A percentile compares a stretch with the other conserved stretches of the same genome.
phyloP scores from a whole-genome alignment of 2,329 filamentous ascomycete genomes.

The Hypoxylon sp. region DNA sequence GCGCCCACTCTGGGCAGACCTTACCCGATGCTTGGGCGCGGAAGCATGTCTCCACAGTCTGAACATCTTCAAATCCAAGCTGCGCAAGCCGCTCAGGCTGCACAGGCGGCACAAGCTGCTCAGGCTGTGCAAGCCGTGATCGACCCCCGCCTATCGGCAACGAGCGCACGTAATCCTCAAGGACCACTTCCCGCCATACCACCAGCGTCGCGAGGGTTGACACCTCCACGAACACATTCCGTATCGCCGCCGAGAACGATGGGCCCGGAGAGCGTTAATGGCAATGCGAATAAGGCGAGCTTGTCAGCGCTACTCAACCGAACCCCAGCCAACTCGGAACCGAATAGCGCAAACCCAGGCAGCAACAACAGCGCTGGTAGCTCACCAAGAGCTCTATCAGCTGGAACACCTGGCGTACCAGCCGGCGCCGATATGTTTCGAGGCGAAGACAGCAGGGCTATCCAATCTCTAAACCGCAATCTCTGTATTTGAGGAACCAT shows the following conservation, averaged over 20 bases:
- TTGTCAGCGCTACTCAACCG: slow-evolving; percentile 67
- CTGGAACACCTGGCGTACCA: slow-evolving; percentile 46
- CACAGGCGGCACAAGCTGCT: slow-evolving; percentile 53
- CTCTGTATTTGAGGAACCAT: slow-evolving; percentile 58
- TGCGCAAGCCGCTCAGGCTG: slow-evolving; percentile 55
- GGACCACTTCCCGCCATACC: slow-evolving; percentile 62
- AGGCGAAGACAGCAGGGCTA: slow-evolving; percentile 73
- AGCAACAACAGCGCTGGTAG: slow-evolving; percentile 61
- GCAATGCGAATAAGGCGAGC: slow-evolving; percentile 60
- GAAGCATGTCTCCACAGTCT: slow-evolving; percentile 58
- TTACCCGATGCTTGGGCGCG: slow-evolving; percentile 54
- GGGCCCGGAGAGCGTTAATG: slow-evolving; percentile 53
- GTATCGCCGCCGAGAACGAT: slow-evolving; percentile 64
- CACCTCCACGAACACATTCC: slow-evolving; percentile 65
- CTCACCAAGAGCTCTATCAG: slow-evolving; percentile 62
- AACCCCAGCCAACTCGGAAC: slow-evolving; percentile 62
- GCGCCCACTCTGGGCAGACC: slow-evolving; percentile 40
- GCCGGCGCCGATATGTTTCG: slow-evolving; percentile 54
- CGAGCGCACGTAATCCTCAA: slow-evolving; percentile 58
- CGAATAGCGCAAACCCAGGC: slow-evolving; percentile 61
- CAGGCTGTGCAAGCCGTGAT: slow-evolving; percentile 56
- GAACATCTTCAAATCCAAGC: slow-evolving; percentile 63
- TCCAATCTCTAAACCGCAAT: slow-evolving; percentile 75
- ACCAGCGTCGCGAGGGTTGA: slow-evolving; percentile 52
- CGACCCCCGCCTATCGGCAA: slow-evolving; percentile 56